Base-by-base conservation (phyloP, 768 basidiomycete species). In the Collybiopsis luxurians region DNA sequence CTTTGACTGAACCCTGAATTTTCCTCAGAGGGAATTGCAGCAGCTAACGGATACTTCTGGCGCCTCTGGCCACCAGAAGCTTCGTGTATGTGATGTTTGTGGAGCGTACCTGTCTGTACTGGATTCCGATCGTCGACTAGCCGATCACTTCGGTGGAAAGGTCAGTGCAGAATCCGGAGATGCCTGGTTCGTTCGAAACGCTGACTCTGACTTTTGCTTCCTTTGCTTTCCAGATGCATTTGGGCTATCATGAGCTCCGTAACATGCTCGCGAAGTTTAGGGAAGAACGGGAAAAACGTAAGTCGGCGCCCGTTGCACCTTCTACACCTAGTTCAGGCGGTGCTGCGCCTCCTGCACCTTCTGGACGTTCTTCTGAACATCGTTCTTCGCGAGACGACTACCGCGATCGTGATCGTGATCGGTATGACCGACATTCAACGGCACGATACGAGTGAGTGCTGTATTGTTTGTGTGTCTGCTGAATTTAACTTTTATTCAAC, bases 81-180 rank as follows among this genome's bases (percentile, higher is more conserved):
- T 99, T 64, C 89, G 97, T 60, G 97, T 99, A n/a, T 98, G 97
- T 77, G 97, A 99, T 77, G 95, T 98, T 27, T 99, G 97, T 70
- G 97, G 97, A 65, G 97, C 97, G n/a, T 98, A 98, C 79, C 82
- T 99, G 44, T 96, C 93, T 15, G 92, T 99, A 36, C 81, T 98
- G 47, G 97, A 99, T 74, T 98, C 96, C 57, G 97, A 99, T 78
- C 87, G 96, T 70, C 94, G 97, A 70, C 78, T 99, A 59, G 97
- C 97, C 51, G 97, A 99, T 78, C 97, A 99, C 73, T 99, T 99
- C 78, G 97, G 97, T 73, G 97, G 97, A 66, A 99, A 99, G 79
- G 96, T 92, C 66, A 71, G 89, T 73, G 59, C 31, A 49, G 13
- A 31, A 31, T 17, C 48, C 23, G 13, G 15, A 23, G 19, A 39